phyloP scores from a whole-genome alignment of 2,329 filamentous ascomycete species.

The Calonectria naviculata region DNA sequence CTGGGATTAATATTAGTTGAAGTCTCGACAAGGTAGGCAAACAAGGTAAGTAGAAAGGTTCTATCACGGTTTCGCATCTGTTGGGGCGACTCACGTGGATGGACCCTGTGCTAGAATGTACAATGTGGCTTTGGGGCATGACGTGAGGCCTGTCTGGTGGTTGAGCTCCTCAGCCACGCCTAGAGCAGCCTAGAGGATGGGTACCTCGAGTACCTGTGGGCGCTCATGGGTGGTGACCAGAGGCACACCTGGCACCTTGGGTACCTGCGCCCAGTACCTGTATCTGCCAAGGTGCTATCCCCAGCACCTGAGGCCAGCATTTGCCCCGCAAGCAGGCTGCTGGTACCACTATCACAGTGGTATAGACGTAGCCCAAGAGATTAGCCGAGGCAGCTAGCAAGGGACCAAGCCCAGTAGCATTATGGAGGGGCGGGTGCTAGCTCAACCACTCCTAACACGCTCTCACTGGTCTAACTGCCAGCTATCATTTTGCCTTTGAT shows the following conservation, averaged over 20 bases:
- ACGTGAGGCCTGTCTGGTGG: constrained; percentile 5
- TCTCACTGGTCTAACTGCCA: constrained; percentile 1
- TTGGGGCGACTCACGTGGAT: constrained; percentile 20
- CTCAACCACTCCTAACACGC: background rate
- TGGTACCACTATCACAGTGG: background rate
- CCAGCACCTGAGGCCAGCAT: background rate
- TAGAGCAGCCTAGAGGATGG: background rate
- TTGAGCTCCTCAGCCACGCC: background rate
- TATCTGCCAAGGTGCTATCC: background rate
- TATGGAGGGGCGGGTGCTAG: constrained; percentile 8
- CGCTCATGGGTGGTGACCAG: too few relatives aligned
- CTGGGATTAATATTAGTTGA: constrained; percentile 15
- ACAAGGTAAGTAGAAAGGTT: background rate
- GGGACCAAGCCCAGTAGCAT: background rate
- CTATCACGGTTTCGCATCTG: constrained; percentile 7
- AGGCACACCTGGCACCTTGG: background rate
- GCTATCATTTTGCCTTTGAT: constrained; percentile 1
- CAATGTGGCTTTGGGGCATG: constrained; percentile 19
- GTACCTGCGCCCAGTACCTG: background rate
- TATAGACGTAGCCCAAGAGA: background rate
- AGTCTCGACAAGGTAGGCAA: background rate
- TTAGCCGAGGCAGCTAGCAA: constrained; percentile 2
- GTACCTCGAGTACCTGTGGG: background rate
- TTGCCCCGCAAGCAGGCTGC: background rate
- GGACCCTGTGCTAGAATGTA: constrained; percentile 8